These are phyloP conservation scores for Rhizopogon rudus DNA, from an alignment of 768 basidiomycete genomes.

Conservation along the genomic window DNA sequence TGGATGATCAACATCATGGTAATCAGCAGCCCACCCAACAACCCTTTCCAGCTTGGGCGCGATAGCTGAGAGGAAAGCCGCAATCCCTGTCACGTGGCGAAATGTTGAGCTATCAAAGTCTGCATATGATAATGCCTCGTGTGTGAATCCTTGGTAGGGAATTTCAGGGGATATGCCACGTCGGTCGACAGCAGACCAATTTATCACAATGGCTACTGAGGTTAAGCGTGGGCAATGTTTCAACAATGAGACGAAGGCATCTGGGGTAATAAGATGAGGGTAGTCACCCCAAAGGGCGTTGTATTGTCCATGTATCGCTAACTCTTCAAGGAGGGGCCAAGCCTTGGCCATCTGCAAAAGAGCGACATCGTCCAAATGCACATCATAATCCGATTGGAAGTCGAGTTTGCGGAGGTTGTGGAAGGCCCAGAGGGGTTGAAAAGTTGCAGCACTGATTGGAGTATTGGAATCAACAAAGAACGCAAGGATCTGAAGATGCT, in stretches of 20 bases:
- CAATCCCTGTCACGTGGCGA: not conserved
- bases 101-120: not conserved
- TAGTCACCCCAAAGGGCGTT: no score
- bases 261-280: not conserved
- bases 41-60: slow-evolving; percentile 24
- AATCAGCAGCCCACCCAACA: slow-evolving; percentile 13
- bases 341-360: not conserved
- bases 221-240: not conserved
- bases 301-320: not conserved
- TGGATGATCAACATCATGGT: not conserved
- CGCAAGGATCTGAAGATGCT: not conserved
- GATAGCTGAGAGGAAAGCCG: slow-evolving; percentile 21
- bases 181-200: not conserved
- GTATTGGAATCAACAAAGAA: fast-evolving
- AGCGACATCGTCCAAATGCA: not conserved
- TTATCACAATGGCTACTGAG: not conserved
- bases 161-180: not conserved
- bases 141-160: not conserved
- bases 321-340: slow-evolving; percentile 1
- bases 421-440: not conserved
- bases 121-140: not conserved
- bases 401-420: not conserved
- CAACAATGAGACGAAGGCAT: not conserved
- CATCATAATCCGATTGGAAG: not conserved
- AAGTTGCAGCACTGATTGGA: not conserved